Evolutionary conservation across 352 stramenopile species (phyloP), one percentile per base, ranked within the genome.

Genomic region (Thalassiosira hispida): DNA sequence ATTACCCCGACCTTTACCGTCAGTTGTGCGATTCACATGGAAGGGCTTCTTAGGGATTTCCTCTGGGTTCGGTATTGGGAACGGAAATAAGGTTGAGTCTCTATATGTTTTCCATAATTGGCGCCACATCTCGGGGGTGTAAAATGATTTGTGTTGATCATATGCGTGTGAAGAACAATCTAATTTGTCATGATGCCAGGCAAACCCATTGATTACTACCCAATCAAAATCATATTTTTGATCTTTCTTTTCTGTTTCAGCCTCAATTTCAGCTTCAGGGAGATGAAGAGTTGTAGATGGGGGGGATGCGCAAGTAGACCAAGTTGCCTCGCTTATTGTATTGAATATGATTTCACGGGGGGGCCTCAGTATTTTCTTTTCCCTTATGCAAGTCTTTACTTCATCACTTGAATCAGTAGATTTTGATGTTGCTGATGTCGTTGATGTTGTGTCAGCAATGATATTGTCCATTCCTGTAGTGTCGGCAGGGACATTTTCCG

Each of bases 61-160:
- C 29, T 42, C 22, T n/a, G 27, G 16, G 8, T 38, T 38, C 1
- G 68, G 56, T 70, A 70, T 77, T 46, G 68, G 68, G 27, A 62
- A 77, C 18, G 68, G 68, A 14, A 69, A 77, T 9, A 70, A 55
- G 16, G 68, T 62, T n/a, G 68, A 68, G 20, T 51, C 47, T 42
- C 38, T 42, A 64, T 64, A 77, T 53, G n/a, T 61, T 55, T 77
- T 16, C 59, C 59, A 69, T 29, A 77, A 33, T 27, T 14, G 47
- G 40, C 63, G 31, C 68, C 68, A 77, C 42, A 61, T 66, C n/a
- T 77, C 68, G n/a, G 57, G 25, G 22, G 42, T 77, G 57, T 69
- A 77, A 9, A 77, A 18, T 49, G 55, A 42, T 70, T 77, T 77
- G 1, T 77, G 14, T 42, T 77, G 68, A 16, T 52, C n/a, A 23